Percentiles rank a stretch among this genome's conserved stretches.
phyloP scores from a whole-genome alignment of 345 rosid genomes.

The Murraya koenigii region DNA sequence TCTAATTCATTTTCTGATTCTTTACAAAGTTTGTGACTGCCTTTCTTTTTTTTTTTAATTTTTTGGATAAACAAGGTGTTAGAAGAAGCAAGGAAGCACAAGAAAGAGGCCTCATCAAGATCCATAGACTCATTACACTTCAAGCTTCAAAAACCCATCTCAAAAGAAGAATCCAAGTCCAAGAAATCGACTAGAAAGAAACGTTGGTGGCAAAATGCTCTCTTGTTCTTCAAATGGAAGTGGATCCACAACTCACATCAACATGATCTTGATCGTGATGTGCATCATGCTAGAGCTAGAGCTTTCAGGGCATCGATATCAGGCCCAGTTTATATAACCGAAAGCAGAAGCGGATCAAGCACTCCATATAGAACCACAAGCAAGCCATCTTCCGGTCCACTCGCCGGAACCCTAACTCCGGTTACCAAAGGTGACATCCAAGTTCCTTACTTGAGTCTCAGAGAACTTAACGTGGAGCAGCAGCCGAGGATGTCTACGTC shows the following conservation, averaged over 20 bases:
- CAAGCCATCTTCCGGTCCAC: conserved; percentile 62
- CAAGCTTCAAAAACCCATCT: conserved; percentile 88
- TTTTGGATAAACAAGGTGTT: conserved; percentile 41
- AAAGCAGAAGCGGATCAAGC: conserved; percentile 62
- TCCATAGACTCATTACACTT: conserved; percentile 55
- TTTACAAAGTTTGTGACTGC: background rate
- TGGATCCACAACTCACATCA: conserved; percentile 24
- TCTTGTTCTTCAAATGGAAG: conserved; percentile 65
- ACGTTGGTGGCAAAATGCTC: conserved; percentile 80
- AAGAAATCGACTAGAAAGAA: conserved; percentile 48
- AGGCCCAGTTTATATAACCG: conserved; percentile 71
- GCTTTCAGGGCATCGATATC: conserved; percentile 53
- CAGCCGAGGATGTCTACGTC: conserved; percentile 58
- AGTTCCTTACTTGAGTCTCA: conserved; percentile 67
- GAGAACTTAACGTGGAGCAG: conserved; percentile 67
- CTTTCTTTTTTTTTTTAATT: background rate
- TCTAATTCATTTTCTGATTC: too few species aligned
- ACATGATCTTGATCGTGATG: conserved; percentile 27
- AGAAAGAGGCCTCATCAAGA: conserved; percentile 43
- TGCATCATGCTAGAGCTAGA: conserved; percentile 39
- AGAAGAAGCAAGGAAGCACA: conserved; percentile 78
- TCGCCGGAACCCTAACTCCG: conserved; percentile 61
- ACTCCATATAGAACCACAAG: conserved; percentile 54
- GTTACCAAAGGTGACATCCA: conserved; percentile 41
- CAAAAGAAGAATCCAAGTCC: conserved; percentile 51